Percentiles rank a stretch among this genome's conserved stretches.
phyloP scores from a whole-genome alignment of 2,329 filamentous ascomycete species.

The Pseudohalonectria lignicola region DNA sequence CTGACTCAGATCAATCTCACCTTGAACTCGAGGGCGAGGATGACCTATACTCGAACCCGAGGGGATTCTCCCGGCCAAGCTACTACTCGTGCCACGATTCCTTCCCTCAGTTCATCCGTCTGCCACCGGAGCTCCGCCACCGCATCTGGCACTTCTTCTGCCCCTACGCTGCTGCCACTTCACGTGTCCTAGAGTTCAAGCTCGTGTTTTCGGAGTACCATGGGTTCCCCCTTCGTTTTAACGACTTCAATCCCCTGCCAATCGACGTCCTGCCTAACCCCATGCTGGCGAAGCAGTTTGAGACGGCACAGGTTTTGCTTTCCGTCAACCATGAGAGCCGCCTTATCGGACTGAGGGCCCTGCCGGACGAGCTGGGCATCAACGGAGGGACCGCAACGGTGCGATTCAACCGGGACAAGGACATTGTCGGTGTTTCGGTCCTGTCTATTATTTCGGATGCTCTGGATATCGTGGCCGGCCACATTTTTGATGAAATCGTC shows the following conservation, averaged over 20 bases:
- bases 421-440: conserved; percentile 6
- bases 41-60: background rate
- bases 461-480: background rate
- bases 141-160: conserved; percentile 9
- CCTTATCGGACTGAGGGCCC: conserved; percentile 2
- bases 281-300: no score
- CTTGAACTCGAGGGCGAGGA: background rate
- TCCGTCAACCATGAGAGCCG: conserved; percentile 8
- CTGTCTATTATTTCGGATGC: background rate
- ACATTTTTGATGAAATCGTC: background rate
- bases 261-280: no score
- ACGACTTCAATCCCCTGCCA: background rate
- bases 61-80: background rate
- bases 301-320: no score
- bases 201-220: no score
- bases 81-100: background rate
- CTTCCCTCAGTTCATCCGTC: conserved; percentile 5
- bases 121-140: conserved; percentile 9
- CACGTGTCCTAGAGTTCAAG: conserved; percentile 4
- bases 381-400: background rate
- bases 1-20: background rate
- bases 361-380: conserved; percentile 8
- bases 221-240: no score
- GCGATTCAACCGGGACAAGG: conserved; percentile 6
- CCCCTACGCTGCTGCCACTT: conserved; percentile 1